Base-by-base conservation (phyloP, 2,329 filamentous ascomycete species). In the Sclerotinia nivalis region DNA sequence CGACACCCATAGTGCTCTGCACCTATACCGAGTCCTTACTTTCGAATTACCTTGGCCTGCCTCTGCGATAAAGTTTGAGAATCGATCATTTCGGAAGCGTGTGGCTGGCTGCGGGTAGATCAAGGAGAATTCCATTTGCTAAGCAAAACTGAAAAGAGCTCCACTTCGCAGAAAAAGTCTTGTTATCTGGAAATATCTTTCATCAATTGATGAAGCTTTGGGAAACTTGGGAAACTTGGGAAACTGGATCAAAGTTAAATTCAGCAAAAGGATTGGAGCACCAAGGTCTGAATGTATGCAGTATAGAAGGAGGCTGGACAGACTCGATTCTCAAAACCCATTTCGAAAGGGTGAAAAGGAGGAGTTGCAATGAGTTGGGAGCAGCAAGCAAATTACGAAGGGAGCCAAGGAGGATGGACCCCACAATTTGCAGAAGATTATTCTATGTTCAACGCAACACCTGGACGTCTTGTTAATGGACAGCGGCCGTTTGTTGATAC, bases 391-490 rank as follows among this genome's bases (percentile, higher is more conserved):
- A 82, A 80, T 69, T 83, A 84, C 73, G 77, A 85, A 79, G 83
- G 68, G 61, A 66, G 86, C 72, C 78, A 83, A 66, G 81, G 82
- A 73, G 83, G 83, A 74, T 87, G 85, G 84, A 89, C 87, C 58
- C 87, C 87, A 77, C 84, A 83, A 70, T 89, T 88, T 80, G 86
- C 87, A 73, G 86, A 89, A 77, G 87, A 89, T 73, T 89, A 88
- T 76, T 88, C 87, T 72, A 86, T 89, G 76, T 89, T 89, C 81
- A 87, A 88, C 80, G 81, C 84, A n/a, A 88, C 87, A 12, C 87
- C 87, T 22, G 87, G 86, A 61, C 87, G 88, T 76, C 81, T 88
- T 68, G 82, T 74, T n/a, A 69, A 69, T 65, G 74, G 72, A 25
- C 75, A 77, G 37, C 70, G 74, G 59, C 70, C 72, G 34, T 78